Conservation (phyloP, 495 filamentous ascomycete genomes). For the Neurospora tetraspora region DNA sequence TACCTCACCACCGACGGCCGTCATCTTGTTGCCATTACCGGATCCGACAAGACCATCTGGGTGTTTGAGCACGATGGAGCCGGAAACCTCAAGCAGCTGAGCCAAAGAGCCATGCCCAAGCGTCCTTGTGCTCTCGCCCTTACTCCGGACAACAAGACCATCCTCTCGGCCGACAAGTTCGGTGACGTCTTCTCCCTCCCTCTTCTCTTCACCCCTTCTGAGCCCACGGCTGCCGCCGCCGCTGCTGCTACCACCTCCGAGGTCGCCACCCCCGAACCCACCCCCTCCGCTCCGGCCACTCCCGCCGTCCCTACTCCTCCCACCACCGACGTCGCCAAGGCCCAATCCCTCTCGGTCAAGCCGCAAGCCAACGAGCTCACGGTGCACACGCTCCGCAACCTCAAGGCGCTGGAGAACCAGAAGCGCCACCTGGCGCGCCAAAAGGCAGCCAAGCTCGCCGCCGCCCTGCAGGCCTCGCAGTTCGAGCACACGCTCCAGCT, state of each 20-base stretch:
- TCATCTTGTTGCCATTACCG: conserved; percentile 67
- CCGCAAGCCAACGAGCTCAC: conserved; percentile 60
- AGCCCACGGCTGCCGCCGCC: background rate
- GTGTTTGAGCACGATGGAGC: conserved; percentile 59
- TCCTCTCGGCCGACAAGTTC: conserved; percentile 85
- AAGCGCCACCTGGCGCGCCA: conserved; percentile 37
- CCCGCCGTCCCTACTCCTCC: conserved; percentile 3
- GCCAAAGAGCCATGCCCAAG: conserved; percentile 77
- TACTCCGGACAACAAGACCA: conserved; percentile 53
- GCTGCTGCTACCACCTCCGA: conserved; percentile 4
- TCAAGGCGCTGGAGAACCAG: conserved; percentile 64
- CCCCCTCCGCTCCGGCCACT: conserved; percentile 11
- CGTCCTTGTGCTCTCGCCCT: conserved; percentile 67
- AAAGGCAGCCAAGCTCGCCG: conserved; percentile 20
- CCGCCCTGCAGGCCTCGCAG: conserved; percentile 34
- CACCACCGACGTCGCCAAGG: conserved; percentile 8
- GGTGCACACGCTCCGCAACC: conserved; percentile 77
- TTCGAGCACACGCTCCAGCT: conserved; percentile 71
- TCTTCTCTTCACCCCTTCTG: conserved; percentile 40
- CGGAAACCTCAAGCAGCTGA: conserved; percentile 56
- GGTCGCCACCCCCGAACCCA: conserved; percentile 1
- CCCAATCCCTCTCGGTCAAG: conserved; percentile 19
- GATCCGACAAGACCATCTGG: conserved; percentile 81
- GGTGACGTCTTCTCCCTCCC: conserved; percentile 92
- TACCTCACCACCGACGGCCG: conserved; percentile 47